phyloP scores from a whole-genome alignment of 208 protist genomes.

The Leptomonas pyrrhocoris region DNA sequence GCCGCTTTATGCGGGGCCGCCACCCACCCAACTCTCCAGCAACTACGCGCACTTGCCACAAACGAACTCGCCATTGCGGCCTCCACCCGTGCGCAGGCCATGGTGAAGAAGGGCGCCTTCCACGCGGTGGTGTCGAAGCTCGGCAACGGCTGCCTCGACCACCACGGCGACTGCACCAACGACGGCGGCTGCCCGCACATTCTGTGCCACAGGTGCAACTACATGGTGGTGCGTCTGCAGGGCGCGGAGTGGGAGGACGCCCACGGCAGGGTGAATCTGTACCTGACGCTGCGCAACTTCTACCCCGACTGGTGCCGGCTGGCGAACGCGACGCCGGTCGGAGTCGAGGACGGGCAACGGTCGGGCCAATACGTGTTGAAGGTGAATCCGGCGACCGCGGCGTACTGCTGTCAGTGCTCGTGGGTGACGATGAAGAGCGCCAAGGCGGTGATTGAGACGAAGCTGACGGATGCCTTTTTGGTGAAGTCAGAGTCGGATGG shows the following conservation, averaged over 20 bases:
- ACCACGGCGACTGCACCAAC: slow-evolving; percentile 28
- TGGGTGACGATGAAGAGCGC: slow-evolving; percentile 67
- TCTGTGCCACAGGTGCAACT: slow-evolving; percentile 73
- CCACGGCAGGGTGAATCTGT: slow-evolving; percentile 60
- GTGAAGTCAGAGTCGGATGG: slow-evolving; percentile 4
- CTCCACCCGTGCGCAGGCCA: slow-evolving; percentile 13
- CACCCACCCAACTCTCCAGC: slow-evolving; percentile 43
- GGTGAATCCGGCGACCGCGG: slow-evolving; percentile 37
- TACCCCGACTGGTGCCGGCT: slow-evolving; percentile 89
- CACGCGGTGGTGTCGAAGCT: slow-evolving; percentile 46
- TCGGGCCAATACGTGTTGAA: slow-evolving; percentile 37
- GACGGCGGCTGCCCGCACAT: slow-evolving; percentile 78
- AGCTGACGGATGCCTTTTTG: slow-evolving; percentile 43
- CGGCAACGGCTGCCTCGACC: slow-evolving; percentile 74
- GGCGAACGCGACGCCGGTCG: slow-evolving; percentile 56
- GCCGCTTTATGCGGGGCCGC: neutral
- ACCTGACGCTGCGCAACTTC: slow-evolving; percentile 86
- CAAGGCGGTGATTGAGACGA: slow-evolving; percentile 60
- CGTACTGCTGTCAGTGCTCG: slow-evolving; percentile 90
- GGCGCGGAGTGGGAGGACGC: slow-evolving; percentile 71
- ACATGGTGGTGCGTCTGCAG: slow-evolving; percentile 81
- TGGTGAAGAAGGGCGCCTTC: slow-evolving; percentile 61
- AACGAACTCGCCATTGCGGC: slow-evolving; percentile 29
- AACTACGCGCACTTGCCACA: slow-evolving; percentile 42
- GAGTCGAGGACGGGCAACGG: slow-evolving; percentile 21